A percentile compares a stretch with the other conserved stretches of the same genome.
These are phyloP conservation scores for Termitomyces sp. DNA, from an alignment of 768 basidiomycete species.

Conservation along the genomic window DNA sequence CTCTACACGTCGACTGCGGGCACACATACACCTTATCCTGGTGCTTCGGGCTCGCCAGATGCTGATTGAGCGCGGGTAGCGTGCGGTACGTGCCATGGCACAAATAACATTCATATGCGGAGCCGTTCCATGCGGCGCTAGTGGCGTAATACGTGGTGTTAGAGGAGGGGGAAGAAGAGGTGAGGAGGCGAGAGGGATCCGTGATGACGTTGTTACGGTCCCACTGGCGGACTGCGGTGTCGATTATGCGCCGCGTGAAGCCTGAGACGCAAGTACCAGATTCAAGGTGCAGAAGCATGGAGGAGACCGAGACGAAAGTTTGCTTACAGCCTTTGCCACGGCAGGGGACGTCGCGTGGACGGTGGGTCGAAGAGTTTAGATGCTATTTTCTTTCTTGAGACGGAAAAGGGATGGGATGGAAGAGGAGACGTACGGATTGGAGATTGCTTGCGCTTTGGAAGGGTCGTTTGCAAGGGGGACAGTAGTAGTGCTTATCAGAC, in stretches of 20 bases:
- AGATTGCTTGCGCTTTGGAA: conserved; percentile 42
- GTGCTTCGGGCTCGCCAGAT: conserved; percentile 62
- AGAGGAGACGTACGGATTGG: conserved; percentile 13
- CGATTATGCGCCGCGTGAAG: conserved; percentile 34
- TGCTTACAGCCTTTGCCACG: conserved; percentile 39
- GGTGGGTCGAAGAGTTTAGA: conserved; percentile 50
- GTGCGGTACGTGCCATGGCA: conserved; percentile 43
- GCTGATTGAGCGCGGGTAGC: conserved; percentile 51
- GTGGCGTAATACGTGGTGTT: conserved; percentile 28
- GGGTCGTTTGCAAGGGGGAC: conserved; percentile 36
- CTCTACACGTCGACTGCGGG: conserved; percentile 41
- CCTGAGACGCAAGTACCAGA: conserved; percentile 53
- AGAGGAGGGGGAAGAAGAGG: conserved; percentile 16
- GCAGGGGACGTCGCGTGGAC: conserved; percentile 30
- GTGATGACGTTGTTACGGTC: conserved; percentile 53
- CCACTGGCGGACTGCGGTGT: conserved; percentile 35
- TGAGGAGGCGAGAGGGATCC: conserved; percentile 49
- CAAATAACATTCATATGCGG: conserved; percentile 59
- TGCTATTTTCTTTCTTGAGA: no score
- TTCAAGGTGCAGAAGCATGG: conserved; percentile 63
- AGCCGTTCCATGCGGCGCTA: conserved; percentile 39
- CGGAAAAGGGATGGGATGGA: background rate
- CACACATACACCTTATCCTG: conserved; percentile 51
- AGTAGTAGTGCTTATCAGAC: conserved; percentile 38
- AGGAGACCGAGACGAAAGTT: conserved; percentile 49